Conservation (phyloP, 2,329 filamentous ascomycete species). For the Microdochium bolleyi region DNA sequence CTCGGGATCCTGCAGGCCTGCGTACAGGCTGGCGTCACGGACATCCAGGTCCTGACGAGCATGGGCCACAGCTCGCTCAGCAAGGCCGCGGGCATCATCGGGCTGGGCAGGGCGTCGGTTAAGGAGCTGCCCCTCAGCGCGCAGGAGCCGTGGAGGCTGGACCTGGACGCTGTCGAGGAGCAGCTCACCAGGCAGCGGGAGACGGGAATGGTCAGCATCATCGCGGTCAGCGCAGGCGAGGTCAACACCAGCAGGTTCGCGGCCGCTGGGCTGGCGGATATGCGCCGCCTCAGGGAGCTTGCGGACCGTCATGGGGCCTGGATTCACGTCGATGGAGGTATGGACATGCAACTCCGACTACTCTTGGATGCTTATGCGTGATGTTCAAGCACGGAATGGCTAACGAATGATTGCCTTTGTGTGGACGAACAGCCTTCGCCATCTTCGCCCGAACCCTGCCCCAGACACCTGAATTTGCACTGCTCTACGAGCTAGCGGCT, state of each 20-base stretch:
- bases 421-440: slow-evolving; percentile 58
- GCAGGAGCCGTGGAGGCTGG: slow-evolving; percentile 59
- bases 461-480: slow-evolving; percentile 43
- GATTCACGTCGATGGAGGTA: slow-evolving; percentile 81
- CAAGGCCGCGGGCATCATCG: slow-evolving; percentile 78
- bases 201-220: slow-evolving; percentile 55
- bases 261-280: slow-evolving; percentile 48
- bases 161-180: slow-evolving; percentile 56
- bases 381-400: too few species aligned
- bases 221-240: slow-evolving; percentile 78
- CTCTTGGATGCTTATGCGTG: too few species aligned
- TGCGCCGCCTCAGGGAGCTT: slow-evolving; percentile 54
- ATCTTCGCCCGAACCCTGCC: slow-evolving; percentile 66
- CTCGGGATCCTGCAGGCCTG: slow-evolving; percentile 63
- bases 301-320: slow-evolving; percentile 71
- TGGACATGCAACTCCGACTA: not conserved
- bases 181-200: slow-evolving; percentile 38
- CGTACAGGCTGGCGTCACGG: slow-evolving; percentile 50
- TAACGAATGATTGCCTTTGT: slow-evolving; percentile 1
- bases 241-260: slow-evolving; percentile 86
- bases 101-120: slow-evolving; percentile 64
- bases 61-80: slow-evolving; percentile 75
- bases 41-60: slow-evolving; percentile 72
- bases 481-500: slow-evolving; percentile 39
- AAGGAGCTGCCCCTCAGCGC: slow-evolving; percentile 45